Conservation (phyloP, 202 grass and related monocot species). For the Hordeum pubiflorum region DNA sequence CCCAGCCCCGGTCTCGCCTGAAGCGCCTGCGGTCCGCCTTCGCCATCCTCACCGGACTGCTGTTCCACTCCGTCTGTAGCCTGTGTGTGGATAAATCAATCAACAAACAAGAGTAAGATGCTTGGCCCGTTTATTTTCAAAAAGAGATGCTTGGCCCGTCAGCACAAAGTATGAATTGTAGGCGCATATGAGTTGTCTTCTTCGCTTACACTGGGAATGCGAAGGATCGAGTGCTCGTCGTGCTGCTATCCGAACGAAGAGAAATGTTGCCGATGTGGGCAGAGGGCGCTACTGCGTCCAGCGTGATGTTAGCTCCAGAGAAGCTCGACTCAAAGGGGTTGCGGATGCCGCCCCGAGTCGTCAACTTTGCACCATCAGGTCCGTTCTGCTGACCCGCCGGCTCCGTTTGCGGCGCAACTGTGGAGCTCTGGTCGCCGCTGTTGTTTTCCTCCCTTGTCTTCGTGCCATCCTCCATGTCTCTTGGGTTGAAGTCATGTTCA, state of each 20-base stretch:
- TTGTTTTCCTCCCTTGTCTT: slow-evolving; percentile 11
- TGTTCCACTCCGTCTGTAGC: slow-evolving; percentile 74
- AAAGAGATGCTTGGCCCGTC: not conserved
- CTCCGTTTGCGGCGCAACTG: slow-evolving; percentile 21
- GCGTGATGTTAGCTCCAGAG: slow-evolving; percentile 37
- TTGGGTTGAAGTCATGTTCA: slow-evolving; percentile 43
- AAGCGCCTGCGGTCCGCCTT: slow-evolving; percentile 55
- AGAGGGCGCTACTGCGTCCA: slow-evolving; percentile 40
- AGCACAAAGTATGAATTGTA: not conserved
- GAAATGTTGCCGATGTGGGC: slow-evolving; percentile 83
- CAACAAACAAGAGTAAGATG: not conserved
- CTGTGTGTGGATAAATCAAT: slow-evolving; percentile 35
- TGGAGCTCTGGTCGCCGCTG: not conserved
- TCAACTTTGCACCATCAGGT: slow-evolving; percentile 28
- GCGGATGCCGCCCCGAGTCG: slow-evolving; percentile 7
- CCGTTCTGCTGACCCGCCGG: slow-evolving; percentile 19
- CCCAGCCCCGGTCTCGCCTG: slow-evolving; percentile 51
- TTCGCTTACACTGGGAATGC: slow-evolving; percentile 91
- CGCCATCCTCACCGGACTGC: slow-evolving; percentile 83
- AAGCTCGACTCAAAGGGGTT: slow-evolving; percentile 52
- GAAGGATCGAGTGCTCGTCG: slow-evolving; percentile 80
- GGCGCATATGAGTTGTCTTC: not conserved
- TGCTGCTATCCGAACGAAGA: slow-evolving; percentile 87
- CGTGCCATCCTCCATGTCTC: slow-evolving; percentile 8
- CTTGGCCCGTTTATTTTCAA: no score